Evolutionary conservation across 2,329 filamentous ascomycete species (phyloP), one percentile per base, ranked within the genome.

Genomic region (Colletotrichum lupini): DNA sequence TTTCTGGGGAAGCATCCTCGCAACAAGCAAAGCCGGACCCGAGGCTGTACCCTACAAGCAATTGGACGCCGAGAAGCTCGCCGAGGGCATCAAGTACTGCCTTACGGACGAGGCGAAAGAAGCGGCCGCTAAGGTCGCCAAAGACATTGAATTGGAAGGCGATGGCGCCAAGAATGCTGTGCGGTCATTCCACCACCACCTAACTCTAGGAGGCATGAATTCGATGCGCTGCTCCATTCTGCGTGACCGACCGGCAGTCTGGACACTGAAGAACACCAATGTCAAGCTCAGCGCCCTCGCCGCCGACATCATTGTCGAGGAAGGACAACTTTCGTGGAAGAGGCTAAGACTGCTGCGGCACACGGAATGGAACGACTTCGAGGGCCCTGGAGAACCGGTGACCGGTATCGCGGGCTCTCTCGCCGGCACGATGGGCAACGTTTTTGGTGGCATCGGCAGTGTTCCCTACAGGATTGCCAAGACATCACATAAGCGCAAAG

Each of bases 301-400:
- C 2, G 92, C 92, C 0, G 89, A 93, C 30, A 83, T 93, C 2
- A 82, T 93, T 2, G 89, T 93, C 4, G 85, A 88, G 42, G 86
- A 86, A 74, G 90, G 90, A n/a, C 86, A 89, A 74, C 78, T 93
- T 26, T 85, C 87, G 28, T 94, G 91, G 89, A 89, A 87, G 68
- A 88, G 90, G 71, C 81, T 95, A 59, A 87, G 89, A 14, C 84
- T 94, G 0, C 78, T 93, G 9, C 86, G 93, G 9, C 91, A 93
- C 77, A 89, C 88, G 63, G 92, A 94, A 76, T 95, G 92, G 92
- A 93, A 94, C 76, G 92, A 94, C 77, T 94, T 94, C 77, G 92
- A 93, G 76, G 93, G 93, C 0, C 92, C 92, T 0, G 92, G 92
- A 0, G 93, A 94, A 78, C 93, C 93, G 0, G 83, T 95, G 14